Evolutionary conservation across 306 rosid genomes (phyloP), one percentile per base, ranked within the genome.

Genomic region (Prunus persica): DNA sequence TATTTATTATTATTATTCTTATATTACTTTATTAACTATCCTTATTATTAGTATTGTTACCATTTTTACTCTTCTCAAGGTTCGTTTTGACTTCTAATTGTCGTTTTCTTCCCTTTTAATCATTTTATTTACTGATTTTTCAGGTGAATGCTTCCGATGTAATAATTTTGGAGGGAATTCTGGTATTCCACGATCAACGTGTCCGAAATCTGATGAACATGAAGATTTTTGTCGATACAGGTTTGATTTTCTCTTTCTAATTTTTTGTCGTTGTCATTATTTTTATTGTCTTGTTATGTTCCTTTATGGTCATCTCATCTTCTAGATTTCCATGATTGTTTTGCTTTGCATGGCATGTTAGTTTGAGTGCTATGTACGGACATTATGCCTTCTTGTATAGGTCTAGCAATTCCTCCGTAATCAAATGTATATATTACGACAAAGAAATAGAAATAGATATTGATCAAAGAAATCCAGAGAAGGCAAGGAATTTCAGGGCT

Each of bases 141-240:
- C 83, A 95, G 98, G 98, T 95, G 57, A 92, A 95, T 86, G 97
- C 91, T 75, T 95, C 98, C 65, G 96, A 95, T 80, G 98, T 95
- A 68, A 95, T 95, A 71, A 95, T 95, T 79, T 73, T 95, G 89
- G 98, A 95, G 84, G 98, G 98, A 50, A 95, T 95, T 90, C 91
- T 95, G 65, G 97, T 95, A 66, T 95, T 95, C 89, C 98, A 95
- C 62, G 98, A 95, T 57, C 98, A 88, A 74, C 89, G 84, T 54
- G 95, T 95, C 24, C 97, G 98, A 30, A 89, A 88, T 83, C 85
- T 95, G 75, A 95, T 95, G 98, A 90, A 90, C 85, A 95, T 92
- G 92, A 95, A 95, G 89, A 95, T 95, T 78, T 95, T 95, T 88
- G 99, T 92, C 56, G 99, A 95, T 74, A 82, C 97, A 88, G 99